phyloP scores from a whole-genome alignment of 352 stramenopile genomes.

The Phytophthora sansomeana region DNA sequence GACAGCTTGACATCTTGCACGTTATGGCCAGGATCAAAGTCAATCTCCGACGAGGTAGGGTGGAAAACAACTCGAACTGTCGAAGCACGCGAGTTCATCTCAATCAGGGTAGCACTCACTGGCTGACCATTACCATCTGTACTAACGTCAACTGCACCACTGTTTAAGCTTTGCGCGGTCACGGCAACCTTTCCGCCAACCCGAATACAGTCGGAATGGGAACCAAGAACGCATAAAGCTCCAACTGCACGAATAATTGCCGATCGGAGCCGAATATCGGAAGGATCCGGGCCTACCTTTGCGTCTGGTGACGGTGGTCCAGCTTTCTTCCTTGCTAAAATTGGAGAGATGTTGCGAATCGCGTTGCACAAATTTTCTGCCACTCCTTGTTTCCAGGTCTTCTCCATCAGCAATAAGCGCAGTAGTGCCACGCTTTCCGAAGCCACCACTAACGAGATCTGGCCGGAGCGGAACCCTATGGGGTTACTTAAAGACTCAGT shows the following conservation, averaged over 20 bases:
- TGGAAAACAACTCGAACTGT: conserved; percentile 86
- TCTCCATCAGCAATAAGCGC: conserved; percentile 73
- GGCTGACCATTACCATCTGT: conserved; percentile 49
- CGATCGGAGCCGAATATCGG: conserved; percentile 70
- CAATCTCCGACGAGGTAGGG: conserved; percentile 50
- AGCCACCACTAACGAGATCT: conserved; percentile 80
- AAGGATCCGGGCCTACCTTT: conserved; percentile 32
- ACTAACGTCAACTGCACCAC: conserved; percentile 31
- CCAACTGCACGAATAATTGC: conserved; percentile 85
- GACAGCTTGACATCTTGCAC: conserved; percentile 82
- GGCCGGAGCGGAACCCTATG: conserved; percentile 80
- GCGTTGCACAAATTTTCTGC: conserved; percentile 71
- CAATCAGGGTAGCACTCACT: conserved; percentile 77
- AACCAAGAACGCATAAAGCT: conserved; percentile 84
- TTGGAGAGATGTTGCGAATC: conserved; percentile 79
- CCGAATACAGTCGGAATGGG: conserved; percentile 85
- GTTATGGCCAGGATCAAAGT: conserved; percentile 84
- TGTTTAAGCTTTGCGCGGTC: conserved; percentile 48
- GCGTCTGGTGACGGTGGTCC: conserved; percentile 17
- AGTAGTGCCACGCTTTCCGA: conserved; percentile 87
- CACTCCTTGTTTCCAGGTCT: conserved; percentile 67
- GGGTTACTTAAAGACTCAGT: conserved; percentile 84
- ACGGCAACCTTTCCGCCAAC: conserved; percentile 83
- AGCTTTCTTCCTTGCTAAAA: conserved; percentile 55
- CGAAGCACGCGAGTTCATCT: conserved; percentile 66